Base-by-base conservation (phyloP, 257 asterid genomes). In the Solanum medicagineum region DNA sequence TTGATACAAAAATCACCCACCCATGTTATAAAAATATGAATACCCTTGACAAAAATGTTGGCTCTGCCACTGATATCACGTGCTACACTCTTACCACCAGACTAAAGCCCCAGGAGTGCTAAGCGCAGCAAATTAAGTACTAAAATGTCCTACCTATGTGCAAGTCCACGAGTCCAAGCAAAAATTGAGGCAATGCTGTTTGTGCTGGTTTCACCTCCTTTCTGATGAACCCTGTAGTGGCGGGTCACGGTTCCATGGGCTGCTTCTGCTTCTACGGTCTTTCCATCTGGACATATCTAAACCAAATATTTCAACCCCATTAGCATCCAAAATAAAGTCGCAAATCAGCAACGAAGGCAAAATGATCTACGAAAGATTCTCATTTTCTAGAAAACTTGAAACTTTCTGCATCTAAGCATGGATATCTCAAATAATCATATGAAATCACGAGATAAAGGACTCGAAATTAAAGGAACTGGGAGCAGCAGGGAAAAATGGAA, bases 191-290 rank as follows among this genome's bases (percentile, higher is more conserved):
- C 99, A 85, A 97, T 97, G 95, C 99, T 97, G 80, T 97, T 95
- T 14, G 99, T 97, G 90, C 99, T 97, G 84, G 99, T 97, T 92
- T 97, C 99, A 85, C 99, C 99, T 5, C 99, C 99, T 84, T 97
- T 95, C 59, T 97, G 99, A 71, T 97, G 99, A 88, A 97, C 99
- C 89, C 99, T 94, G 88, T 69, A 97, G 92, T 97, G 99, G 57
- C 99, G 96, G 0, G 99, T 95, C 13, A 97, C 99, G 84, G 99
- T 97, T 89, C 99, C 99, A 86, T 97, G 99, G 84, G 99, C 99
- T 36, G 99, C 99, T 93, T 97, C 99, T 62, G 99, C 91, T 88
- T 97, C 99, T 32, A 97, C 95, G n/a, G 99, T 97, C 94, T 97
- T 97, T 73, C 99, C 99, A 89, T 97, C 99, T 26, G 99, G 99